phyloP scores from a whole-genome alignment of 768 basidiomycete genomes.

The Pulveroboletus sp. region DNA sequence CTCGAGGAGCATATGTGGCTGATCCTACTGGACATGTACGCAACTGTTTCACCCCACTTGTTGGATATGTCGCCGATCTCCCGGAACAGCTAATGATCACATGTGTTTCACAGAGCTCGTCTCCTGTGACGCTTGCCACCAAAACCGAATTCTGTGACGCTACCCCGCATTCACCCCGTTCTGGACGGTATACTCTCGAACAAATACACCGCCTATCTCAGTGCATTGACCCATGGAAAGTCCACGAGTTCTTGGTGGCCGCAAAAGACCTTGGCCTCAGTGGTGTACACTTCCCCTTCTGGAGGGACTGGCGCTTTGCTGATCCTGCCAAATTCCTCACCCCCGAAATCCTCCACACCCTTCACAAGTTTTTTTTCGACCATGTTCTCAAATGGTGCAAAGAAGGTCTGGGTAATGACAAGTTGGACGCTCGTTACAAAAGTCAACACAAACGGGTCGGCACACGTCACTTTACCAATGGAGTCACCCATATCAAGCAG shows the following conservation, averaged over 20 bases:
- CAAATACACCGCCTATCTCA: neutral
- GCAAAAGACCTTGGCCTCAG: conserved; percentile 9
- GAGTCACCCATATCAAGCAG: conserved; percentile 39
- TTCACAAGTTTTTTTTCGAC: no score
- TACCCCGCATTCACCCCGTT: neutral
- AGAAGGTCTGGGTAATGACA: neutral
- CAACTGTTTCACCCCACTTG: conserved; percentile 9
- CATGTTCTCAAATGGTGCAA: conserved; percentile 10
- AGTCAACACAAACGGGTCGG: conserved; percentile 16
- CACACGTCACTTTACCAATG: conserved; percentile 34
- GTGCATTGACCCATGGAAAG: conserved; percentile 20
- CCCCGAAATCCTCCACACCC: conserved; percentile 23
- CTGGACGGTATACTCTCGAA: conserved; percentile 1
- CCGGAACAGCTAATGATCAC: conserved; percentile 14
- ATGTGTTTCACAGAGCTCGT: conserved; percentile 8
- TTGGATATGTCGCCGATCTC: conserved; percentile 9
- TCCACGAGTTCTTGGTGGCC: conserved; percentile 23
- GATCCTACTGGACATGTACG: conserved; percentile 15
- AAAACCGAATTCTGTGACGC: conserved; percentile 8
- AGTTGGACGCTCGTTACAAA: neutral
- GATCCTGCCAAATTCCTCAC: conserved; percentile 34
- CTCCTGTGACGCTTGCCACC: conserved; percentile 10
- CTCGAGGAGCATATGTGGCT: conserved; percentile 26
- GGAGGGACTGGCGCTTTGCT: conserved; percentile 34
- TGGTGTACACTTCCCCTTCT: conserved; percentile 30